phyloP scores from a whole-genome alignment of 495 filamentous ascomycete species.

The Hypoxylon cercidicola region DNA sequence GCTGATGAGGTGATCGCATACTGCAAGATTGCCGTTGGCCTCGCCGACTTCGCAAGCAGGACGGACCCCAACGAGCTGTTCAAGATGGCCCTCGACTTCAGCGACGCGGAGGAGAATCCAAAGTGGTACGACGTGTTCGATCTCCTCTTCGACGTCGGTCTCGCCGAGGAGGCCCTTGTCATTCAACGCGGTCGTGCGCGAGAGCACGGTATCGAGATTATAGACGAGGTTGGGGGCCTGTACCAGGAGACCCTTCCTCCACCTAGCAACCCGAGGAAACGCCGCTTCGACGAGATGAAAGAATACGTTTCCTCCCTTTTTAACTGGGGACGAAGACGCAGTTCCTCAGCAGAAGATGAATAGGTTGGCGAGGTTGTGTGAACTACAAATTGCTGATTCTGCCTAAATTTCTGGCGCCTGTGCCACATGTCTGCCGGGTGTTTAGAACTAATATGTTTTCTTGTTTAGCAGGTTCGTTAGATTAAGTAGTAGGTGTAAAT shows the following conservation, averaged over 20 bases:
- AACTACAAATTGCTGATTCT: no score
- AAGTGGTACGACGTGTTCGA: conserved; percentile 34
- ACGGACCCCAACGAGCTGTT: neutral
- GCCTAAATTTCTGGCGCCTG: no score
- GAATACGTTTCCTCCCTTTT: no score
- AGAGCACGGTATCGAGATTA: conserved; percentile 1
- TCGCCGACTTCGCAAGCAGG: conserved; percentile 16
- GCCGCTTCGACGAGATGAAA: no score
- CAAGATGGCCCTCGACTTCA: conserved; percentile 12
- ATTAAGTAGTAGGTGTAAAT: no score
- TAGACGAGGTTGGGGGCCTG: neutral
- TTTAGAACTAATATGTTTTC: no score
- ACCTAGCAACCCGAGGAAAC: no score
- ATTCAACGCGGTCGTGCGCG: conserved; percentile 13
- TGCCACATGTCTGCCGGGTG: no score
- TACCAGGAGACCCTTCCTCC: neutral
- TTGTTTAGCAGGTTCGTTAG: no score
- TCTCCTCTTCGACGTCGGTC: conserved; percentile 16
- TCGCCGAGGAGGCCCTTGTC: conserved; percentile 11
- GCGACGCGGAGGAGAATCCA: neutral
- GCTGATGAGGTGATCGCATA: conserved; percentile 25
- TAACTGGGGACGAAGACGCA: no score
- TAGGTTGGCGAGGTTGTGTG: no score
- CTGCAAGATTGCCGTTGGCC: neutral
- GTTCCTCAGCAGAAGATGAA: no score